Conservation (phyloP, 352 stramenopile species). For the Thalassiosira mediterranea region DNA sequence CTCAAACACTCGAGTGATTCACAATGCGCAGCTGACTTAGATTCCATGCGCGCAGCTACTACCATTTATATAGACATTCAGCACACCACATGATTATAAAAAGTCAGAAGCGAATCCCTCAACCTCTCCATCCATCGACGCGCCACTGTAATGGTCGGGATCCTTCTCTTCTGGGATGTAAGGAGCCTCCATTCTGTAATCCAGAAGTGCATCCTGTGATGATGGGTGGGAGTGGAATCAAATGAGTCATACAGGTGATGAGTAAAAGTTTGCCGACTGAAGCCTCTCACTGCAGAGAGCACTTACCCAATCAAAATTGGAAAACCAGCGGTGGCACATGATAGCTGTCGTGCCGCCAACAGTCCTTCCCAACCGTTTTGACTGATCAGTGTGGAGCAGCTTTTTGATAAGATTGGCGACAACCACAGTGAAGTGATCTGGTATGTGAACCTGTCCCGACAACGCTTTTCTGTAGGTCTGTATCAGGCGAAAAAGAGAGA, state of each 20-base stretch:
- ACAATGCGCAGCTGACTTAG: no score
- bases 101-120: constrained; percentile 54
- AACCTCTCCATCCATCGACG: constrained; percentile 24
- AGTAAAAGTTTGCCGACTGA: no score
- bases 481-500: no score
- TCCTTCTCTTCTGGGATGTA: constrained; percentile 46
- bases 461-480: constrained; percentile 94
- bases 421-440: constrained; percentile 80
- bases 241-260: no score
- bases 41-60: no score
- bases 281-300: no score
- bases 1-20: no score
- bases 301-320: constrained; percentile 89
- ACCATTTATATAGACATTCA: no score
- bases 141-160: constrained; percentile 41
- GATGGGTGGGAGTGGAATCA: no score
- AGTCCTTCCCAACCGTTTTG: constrained; percentile 89
- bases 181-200: constrained; percentile 22
- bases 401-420: constrained; percentile 88
- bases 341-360: constrained; percentile 87
- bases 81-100: no score
- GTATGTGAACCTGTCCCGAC: constrained; percentile 87
- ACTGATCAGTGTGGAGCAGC: constrained; percentile 89
- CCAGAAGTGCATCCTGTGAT: constrained; percentile 25
- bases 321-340: constrained; percentile 90